Base-by-base conservation (phyloP, 371 early-diverging fungal species). In the Lichtheimia ramosa region DNA sequence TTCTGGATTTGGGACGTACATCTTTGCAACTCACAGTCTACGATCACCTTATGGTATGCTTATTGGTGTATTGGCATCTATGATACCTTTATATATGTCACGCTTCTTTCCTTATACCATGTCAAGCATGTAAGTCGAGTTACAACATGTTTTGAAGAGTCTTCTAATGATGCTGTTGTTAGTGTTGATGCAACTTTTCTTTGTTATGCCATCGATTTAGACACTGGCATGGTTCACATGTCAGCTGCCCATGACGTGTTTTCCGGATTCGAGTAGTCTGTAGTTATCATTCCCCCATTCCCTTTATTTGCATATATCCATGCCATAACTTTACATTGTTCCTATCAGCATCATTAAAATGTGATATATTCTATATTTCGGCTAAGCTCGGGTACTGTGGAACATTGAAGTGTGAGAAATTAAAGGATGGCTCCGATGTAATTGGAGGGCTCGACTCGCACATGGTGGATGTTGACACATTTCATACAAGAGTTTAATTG, bases 101-200 rank as follows among this genome's bases (percentile, higher is more conserved):
- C 77, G 84, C 42, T 87, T 90, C 62, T 84, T 88, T 51, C 82
- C 88, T 1, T 83, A 85, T 54, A 84, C 87, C 23, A 79, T 92
- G 77, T 84, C 86, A 63, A 86, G 87, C 77, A 90, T 89, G 91
- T 90, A 80, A 81, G 89, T 82, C 3, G 15, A 12, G n/a, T 10
- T 34, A 0, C 34, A 51, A 2, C 5, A 5, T 1, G 24, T 4
- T 39, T 57, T 24, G 5, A 24, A 51, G 20, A 25, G 14, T 6
- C 23, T 7, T 8, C 18, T 24, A 16, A 20, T 34, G 5, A 2
- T 7, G 16, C 10, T 10, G 16, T 21, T 18, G n/a, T 46, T 46
- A 92, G 91, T 50, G 81, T 92, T 24, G 91, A 92, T 69, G 86
- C 93, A 0, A 83, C 85, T 2, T 91, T 91, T 62, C 73, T 92